These are phyloP conservation scores for Marasmius oreades DNA, from an alignment of 1,284 basidiomycete genomes.

Conservation along the genomic window DNA sequence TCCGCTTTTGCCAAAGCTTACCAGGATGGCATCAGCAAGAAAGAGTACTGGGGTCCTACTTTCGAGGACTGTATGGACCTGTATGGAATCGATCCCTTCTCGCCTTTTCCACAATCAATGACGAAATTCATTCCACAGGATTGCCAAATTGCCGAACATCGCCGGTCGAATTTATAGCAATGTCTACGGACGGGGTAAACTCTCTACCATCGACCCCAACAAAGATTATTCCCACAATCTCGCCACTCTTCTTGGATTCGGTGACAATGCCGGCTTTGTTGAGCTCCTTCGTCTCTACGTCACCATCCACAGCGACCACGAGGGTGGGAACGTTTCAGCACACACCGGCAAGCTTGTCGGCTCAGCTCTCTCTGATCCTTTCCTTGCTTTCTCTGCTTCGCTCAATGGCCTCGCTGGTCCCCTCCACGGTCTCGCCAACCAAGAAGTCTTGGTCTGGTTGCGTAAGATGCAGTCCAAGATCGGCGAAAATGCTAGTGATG, in stretches of 20 bases:
- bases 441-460: conserved; percentile 90
- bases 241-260: conserved; percentile 89
- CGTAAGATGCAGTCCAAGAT: conserved; percentile 87
- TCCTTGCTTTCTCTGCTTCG: conserved; percentile 92
- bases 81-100: conserved; percentile 35
- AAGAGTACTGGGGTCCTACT: conserved; percentile 95
- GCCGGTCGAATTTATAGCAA: conserved; percentile 97
- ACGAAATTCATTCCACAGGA: conserved; percentile 39
- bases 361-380: conserved; percentile 96
- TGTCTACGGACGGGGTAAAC: conserved; percentile 87
- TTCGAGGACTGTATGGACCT: conserved; percentile 98
- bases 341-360: conserved; percentile 96
- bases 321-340: conserved; percentile 98
- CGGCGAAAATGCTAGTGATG: conserved; percentile 79
- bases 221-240: conserved; percentile 97
- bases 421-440: conserved; percentile 95
- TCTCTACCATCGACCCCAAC: conserved; percentile 82
- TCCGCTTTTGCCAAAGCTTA: conserved; percentile 97
- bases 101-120: conserved; percentile 5
- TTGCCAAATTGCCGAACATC: conserved; percentile 96
- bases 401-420: conserved; percentile 97
- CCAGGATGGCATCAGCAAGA: conserved; percentile 89
- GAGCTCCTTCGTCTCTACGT: conserved; percentile 97
- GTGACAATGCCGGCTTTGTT: conserved; percentile 85
- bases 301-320: conserved; percentile 98